Evolutionary conservation across 2,329 filamentous ascomycete genomes (phyloP).

Genomic region (Colletotrichum gloeosporioides): DNA sequence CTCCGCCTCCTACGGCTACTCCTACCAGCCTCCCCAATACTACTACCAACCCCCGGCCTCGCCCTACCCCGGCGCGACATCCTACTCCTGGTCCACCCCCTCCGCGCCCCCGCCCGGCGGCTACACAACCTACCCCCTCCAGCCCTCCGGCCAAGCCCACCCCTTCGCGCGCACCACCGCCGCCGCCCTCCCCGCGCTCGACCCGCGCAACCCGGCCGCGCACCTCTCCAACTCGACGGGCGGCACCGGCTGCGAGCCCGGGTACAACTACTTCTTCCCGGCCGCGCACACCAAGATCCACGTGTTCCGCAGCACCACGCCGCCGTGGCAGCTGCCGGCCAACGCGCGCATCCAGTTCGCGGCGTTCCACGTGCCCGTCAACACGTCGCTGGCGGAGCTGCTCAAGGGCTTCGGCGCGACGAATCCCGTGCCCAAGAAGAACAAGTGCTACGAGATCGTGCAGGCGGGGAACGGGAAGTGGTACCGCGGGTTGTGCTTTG

Average conservation of each 20-base stretch:
- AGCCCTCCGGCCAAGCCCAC: slow-evolving; percentile 43
- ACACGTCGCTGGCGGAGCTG: slow-evolving; percentile 59
- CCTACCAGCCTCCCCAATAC: slow-evolving; percentile 40
- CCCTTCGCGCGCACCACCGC: slow-evolving; percentile 42
- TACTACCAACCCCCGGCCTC: slow-evolving; percentile 18
- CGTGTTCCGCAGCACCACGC: slow-evolving; percentile 54
- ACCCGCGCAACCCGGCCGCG: slow-evolving; percentile 52
- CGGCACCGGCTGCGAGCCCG: slow-evolving; percentile 63
- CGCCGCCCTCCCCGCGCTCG: slow-evolving; percentile 46
- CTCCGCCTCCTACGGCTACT: not conserved
- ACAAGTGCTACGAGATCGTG: slow-evolving; percentile 62
- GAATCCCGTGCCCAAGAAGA: slow-evolving; percentile 56
- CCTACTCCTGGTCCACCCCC: slow-evolving; percentile 16
- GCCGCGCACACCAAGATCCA: slow-evolving; percentile 64
- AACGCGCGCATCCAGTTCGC: slow-evolving; percentile 50
- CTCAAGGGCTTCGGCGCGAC: slow-evolving; percentile 63
- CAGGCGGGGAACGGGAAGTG: slow-evolving; percentile 62
- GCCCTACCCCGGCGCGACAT: not conserved
- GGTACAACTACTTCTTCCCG: slow-evolving; percentile 69
- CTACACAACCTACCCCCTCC: slow-evolving; percentile 27
- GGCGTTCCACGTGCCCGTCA: slow-evolving; percentile 57
- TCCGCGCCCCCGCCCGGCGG: not conserved
- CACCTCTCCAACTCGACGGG: slow-evolving; percentile 63
- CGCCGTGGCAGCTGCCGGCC: slow-evolving; percentile 58
- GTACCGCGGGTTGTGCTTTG: slow-evolving; percentile 60